Evolutionary conservation across 495 filamentous ascomycete species (phyloP).

Genomic region (Penicillium paxilli): DNA sequence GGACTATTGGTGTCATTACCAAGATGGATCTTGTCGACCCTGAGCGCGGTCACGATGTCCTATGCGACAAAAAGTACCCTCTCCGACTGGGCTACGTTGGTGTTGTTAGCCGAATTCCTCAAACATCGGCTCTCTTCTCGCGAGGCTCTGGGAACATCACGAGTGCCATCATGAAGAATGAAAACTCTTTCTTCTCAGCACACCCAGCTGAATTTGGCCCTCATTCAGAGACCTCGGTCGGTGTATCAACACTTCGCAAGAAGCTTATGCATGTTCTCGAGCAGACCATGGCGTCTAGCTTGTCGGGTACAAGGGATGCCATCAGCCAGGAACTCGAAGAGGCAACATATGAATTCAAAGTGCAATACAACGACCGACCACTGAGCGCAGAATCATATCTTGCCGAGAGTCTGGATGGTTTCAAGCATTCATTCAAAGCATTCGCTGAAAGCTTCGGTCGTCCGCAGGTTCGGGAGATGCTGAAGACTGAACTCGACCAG

Average conservation of each 20-base stretch:
- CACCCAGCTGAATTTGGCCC: conserved; percentile 80
- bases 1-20: conserved; percentile 96
- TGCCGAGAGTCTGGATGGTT: conserved; percentile 88
- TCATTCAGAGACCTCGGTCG: conserved; percentile 69
- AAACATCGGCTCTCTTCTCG: conserved; percentile 77
- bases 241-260: conserved; percentile 83
- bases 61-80: conserved; percentile 90
- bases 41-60: conserved; percentile 69
- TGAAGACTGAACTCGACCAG: conserved; percentile 93
- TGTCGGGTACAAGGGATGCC: conserved; percentile 83
- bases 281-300: conserved; percentile 90
- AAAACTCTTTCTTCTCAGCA: conserved; percentile 81
- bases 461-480: conserved; percentile 79
- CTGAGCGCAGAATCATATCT: conserved; percentile 95
- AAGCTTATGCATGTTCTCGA: conserved; percentile 97
- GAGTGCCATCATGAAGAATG: conserved; percentile 80
- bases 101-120: conserved; percentile 80
- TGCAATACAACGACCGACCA: conserved; percentile 97
- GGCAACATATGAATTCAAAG: conserved; percentile 98
- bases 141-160: conserved; percentile 81
- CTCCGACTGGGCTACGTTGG: conserved; percentile 96
- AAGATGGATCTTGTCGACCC: conserved; percentile 99
- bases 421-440: conserved; percentile 96
- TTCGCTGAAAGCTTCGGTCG: conserved; percentile 90
- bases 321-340: conserved; percentile 96